Percentiles rank a stretch among this genome's conserved stretches.
These are phyloP conservation scores for Rhododendron kiyosumense DNA, from an alignment of 148 eudicot species.

Conservation along the genomic window DNA sequence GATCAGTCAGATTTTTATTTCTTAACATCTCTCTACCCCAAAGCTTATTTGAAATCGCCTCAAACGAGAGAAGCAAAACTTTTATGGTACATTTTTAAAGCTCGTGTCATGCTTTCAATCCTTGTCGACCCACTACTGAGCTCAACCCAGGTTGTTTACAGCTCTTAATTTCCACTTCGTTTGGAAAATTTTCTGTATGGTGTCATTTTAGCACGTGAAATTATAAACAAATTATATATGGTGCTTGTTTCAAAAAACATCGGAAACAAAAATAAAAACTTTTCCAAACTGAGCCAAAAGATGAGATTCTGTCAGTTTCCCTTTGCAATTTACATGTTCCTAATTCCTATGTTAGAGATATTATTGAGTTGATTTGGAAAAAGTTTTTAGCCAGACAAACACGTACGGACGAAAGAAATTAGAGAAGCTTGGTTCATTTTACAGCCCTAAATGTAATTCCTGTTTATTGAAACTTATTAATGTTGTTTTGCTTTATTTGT, in stretches of 20 bases:
- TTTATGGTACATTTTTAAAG: not conserved
- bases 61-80: not conserved
- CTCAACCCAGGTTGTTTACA: not conserved
- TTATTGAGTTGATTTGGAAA: not conserved
- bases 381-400: not conserved
- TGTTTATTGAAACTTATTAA: not conserved
- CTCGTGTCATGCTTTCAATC: not conserved
- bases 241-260: too few relatives aligned
- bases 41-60: not conserved
- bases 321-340: not conserved
- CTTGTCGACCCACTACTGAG: not conserved
- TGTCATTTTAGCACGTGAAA: not conserved
- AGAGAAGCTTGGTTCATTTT: not conserved
- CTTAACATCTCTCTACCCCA: not conserved
- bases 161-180: not conserved
- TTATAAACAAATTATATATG: not conserved
- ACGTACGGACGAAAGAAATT: not conserved
- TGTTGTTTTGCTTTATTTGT: not conserved
- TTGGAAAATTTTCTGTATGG: not conserved
- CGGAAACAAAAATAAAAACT: not conserved
- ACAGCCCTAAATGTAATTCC: not conserved
- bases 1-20: not conserved
- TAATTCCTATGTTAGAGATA: not conserved
- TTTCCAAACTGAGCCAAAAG: too few relatives aligned
- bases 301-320: not conserved